These are phyloP conservation scores for Microbotryum scabiosae DNA, from an alignment of 1,284 basidiomycete species.

Conservation along the genomic window DNA sequence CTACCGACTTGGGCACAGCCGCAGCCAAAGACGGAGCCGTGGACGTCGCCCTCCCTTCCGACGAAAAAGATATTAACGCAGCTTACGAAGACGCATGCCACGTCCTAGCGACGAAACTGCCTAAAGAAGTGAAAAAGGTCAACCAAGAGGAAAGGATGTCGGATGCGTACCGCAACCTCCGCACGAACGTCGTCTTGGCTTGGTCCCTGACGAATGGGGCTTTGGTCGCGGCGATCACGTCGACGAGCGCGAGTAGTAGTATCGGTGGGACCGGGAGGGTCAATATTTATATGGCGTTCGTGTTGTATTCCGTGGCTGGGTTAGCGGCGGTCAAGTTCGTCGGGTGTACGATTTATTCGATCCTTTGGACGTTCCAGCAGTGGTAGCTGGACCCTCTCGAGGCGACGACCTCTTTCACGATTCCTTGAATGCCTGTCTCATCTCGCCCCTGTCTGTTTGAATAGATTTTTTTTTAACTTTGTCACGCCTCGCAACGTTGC, in stretches of 20 bases:
- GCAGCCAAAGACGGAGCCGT: conserved; percentile 53
- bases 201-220: conserved; percentile 78
- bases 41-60: conserved; percentile 67
- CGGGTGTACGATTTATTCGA: conserved; percentile 65
- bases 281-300: conserved; percentile 68
- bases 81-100: conserved; percentile 77
- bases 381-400: not conserved
- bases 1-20: conserved; percentile 27
- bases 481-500: no score
- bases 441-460: no score
- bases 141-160: conserved; percentile 64
- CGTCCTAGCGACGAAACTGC: conserved; percentile 61
- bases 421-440: no score
- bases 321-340: conserved; percentile 66
- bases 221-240: conserved; percentile 64
- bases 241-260: conserved; percentile 18
- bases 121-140: conserved; percentile 54
- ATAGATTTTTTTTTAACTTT: no score
- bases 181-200: conserved; percentile 72
- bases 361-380: conserved; percentile 59
- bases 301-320: conserved; percentile 74
- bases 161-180: conserved; percentile 78
- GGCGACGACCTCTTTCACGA: no score
- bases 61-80: conserved; percentile 76
- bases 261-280: conserved; percentile 36